Conservation (phyloP, 192 early-diverging fungal species). For the Umbelopsis isabellina region DNA sequence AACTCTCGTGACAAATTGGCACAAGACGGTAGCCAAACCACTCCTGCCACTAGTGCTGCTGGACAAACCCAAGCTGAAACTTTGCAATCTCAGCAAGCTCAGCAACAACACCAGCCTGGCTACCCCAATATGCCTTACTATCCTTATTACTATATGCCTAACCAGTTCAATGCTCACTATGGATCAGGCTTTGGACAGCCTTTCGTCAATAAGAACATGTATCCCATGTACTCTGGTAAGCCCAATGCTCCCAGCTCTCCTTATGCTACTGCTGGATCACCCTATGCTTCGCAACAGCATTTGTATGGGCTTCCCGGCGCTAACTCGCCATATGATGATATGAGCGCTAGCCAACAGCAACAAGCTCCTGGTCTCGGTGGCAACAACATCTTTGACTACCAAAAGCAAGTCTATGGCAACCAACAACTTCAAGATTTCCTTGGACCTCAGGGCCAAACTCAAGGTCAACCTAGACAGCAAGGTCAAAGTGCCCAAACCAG, state of each 20-base stretch:
- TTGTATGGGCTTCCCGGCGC: conserved; percentile 30
- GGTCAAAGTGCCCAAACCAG: neutral
- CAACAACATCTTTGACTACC: conserved; percentile 41
- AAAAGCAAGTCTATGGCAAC: conserved; percentile 45
- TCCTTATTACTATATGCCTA: conserved; percentile 81
- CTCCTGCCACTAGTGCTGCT: conserved; percentile 32
- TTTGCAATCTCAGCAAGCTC: conserved; percentile 27
- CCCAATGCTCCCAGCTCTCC: conserved; percentile 44
- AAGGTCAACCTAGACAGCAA: neutral
- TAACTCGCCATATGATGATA: conserved; percentile 45
- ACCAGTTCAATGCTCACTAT: conserved; percentile 83
- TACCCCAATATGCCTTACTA: conserved; percentile 75
- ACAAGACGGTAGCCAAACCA: conserved; percentile 41
- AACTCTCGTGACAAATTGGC: conserved; percentile 57
- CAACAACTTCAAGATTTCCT: conserved; percentile 36
- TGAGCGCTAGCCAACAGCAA: conserved; percentile 37
- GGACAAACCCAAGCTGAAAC: conserved; percentile 36
- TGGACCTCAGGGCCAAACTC: conserved; percentile 16
- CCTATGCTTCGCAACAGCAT: conserved; percentile 44
- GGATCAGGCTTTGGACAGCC: conserved; percentile 87
- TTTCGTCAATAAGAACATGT: conserved; percentile 89
- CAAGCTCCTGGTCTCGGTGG: conserved; percentile 25
- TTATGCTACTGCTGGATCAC: conserved; percentile 40
- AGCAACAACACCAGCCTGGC: conserved; percentile 58
- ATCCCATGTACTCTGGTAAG: conserved; percentile 76